A percentile compares a stretch with the other conserved stretches of the same genome.
These are phyloP conservation scores for Tricholomella constricta DNA, from an alignment of 768 basidiomycete genomes.

Conservation along the genomic window DNA sequence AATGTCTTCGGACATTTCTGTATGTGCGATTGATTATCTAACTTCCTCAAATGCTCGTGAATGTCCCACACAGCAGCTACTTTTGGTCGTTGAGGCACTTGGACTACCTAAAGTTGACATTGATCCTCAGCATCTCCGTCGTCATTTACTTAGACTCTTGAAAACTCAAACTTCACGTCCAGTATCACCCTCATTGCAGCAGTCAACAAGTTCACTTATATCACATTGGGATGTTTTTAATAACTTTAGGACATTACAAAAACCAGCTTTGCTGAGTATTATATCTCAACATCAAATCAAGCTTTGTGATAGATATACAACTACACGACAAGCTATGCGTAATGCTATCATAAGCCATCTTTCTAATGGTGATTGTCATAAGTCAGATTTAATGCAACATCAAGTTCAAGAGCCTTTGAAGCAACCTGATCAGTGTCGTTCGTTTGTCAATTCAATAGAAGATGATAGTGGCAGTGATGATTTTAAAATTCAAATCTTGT, in stretches of 20 bases:
- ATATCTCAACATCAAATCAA: neutral
- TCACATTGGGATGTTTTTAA: neutral
- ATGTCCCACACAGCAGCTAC: neutral
- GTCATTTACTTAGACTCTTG: neutral
- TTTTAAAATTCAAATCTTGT: too few species aligned
- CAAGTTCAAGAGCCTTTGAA: too few species aligned
- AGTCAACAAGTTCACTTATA: neutral
- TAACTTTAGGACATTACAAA: too few species aligned
- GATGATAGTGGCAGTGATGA: too few species aligned
- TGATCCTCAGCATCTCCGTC: neutral
- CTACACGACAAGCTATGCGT: neutral
- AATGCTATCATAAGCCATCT: neutral
- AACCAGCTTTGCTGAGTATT: neutral
- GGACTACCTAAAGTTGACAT: neutral
- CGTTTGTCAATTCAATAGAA: too few species aligned
- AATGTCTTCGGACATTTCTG: neutral
- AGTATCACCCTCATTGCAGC: neutral
- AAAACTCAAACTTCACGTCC: neutral
- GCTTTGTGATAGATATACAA: neutral
- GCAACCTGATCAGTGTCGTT: too few species aligned
- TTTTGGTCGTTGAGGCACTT: neutral
- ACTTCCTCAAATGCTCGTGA: neutral
- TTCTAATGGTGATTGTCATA: constrained; percentile 10
- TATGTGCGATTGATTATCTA: neutral
- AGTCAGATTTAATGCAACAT: too few species aligned